Conservation (phyloP, 1,139 yeast species). For the Kodamaea derodonti region DNA sequence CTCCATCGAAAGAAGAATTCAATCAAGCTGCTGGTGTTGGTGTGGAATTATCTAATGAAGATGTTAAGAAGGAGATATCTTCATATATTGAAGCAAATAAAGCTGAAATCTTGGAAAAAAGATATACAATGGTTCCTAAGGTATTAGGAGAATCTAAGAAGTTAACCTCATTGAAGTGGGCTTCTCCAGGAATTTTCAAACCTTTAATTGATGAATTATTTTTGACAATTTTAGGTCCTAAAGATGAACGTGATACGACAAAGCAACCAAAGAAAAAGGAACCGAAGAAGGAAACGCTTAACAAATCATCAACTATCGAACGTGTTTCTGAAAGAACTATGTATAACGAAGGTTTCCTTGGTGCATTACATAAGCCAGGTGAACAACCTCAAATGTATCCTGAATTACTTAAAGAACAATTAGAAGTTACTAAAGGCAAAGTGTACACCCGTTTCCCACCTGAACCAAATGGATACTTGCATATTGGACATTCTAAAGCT, state of each 20-base stretch:
- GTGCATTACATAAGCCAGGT: conserved; percentile 92
- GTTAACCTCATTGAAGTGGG: conserved; percentile 82
- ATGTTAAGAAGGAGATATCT: conserved; percentile 56
- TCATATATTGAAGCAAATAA: conserved; percentile 58
- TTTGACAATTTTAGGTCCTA: conserved; percentile 76
- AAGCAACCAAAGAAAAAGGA: conserved; percentile 72
- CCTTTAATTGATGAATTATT: conserved; percentile 79
- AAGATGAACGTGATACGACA: conserved; percentile 87
- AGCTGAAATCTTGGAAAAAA: conserved; percentile 56
- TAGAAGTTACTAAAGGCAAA: conserved; percentile 70
- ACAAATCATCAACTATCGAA: conserved; percentile 18
- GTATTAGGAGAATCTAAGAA: conserved; percentile 74
- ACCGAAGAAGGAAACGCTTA: conserved; percentile 16
- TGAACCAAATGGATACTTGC: conserved; percentile 95
- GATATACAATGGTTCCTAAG: conserved; percentile 76
- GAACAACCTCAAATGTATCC: conserved; percentile 90
- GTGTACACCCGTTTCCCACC: conserved; percentile 97
- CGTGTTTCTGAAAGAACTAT: conserved; percentile 56
- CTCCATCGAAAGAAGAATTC: conserved; percentile 41
- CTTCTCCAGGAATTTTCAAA: conserved; percentile 79
- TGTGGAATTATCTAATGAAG: conserved; percentile 59
- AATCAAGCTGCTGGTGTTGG: conserved; percentile 80
- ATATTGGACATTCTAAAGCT: conserved; percentile 97
- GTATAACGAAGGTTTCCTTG: conserved; percentile 95
- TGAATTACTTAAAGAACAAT: conserved; percentile 76